A percentile compares a stretch with the other conserved stretches of the same genome.
These are phyloP conservation scores for Orychophragmus violaceus DNA, from an alignment of 345 rosid genomes.

Conservation along the genomic window DNA sequence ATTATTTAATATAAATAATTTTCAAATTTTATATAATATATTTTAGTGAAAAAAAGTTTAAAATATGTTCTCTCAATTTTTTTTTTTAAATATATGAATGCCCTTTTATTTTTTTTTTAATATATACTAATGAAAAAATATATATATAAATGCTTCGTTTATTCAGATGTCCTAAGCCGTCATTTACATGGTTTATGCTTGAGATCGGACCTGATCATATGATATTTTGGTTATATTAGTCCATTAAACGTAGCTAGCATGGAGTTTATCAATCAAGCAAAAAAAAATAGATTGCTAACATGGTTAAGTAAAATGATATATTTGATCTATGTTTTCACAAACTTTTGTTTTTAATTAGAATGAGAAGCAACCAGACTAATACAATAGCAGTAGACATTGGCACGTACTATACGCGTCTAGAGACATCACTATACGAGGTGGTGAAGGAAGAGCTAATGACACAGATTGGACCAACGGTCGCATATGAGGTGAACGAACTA, in stretches of 20 bases:
- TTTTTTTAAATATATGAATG: too few relatives aligned
- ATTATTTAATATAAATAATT: too few relatives aligned
- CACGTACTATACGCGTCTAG: constrained; percentile 27
- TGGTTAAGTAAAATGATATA: not conserved
- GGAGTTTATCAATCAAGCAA: not conserved
- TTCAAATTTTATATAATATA: too few relatives aligned
- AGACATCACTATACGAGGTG: constrained; percentile 21
- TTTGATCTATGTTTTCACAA: not conserved
- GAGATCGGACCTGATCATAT: too few relatives aligned
- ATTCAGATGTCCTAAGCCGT: too few relatives aligned
- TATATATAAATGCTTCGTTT: too few relatives aligned
- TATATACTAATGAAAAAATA: too few relatives aligned
- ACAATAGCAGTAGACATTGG: constrained; percentile 27
- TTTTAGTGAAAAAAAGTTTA: too few relatives aligned
- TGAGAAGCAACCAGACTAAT: constrained; percentile 15
- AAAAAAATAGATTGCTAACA: not conserved
- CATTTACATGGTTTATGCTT: too few relatives aligned
- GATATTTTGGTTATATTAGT: not conserved
- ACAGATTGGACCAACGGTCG: constrained; percentile 24
- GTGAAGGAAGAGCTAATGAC: constrained; percentile 17
- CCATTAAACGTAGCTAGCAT: not conserved
- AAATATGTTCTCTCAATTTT: too few relatives aligned
- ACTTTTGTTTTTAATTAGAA: not conserved
- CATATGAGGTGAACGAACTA: constrained; percentile 23
- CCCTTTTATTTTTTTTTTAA: too few relatives aligned